Evolutionary conservation across 140 eudicot genomes (phyloP), one percentile per base, ranked within the genome.

Genomic region (Cichorium intybus): DNA sequence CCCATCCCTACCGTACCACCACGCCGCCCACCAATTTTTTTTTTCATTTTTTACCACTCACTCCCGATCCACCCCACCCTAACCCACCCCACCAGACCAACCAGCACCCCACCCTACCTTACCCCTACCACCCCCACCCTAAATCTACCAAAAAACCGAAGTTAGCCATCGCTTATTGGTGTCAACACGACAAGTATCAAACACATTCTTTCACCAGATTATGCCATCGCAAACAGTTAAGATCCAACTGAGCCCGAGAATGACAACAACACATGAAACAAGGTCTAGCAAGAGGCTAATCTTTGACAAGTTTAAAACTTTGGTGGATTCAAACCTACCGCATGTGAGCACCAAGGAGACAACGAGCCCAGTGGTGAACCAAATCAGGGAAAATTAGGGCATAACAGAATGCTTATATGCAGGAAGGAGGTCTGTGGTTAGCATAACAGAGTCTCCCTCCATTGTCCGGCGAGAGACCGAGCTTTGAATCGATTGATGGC

Each of bases 191-290:
- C 90, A 82, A 12, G 85, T 70, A 24, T 69, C 95, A 6, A 63
- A 87, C 53, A 90, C 93, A 28, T 82, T 64, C 47, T 90, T 84
- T 48, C 97, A 90, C 74, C 85, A 81, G 61, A 79, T 90, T 5
- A 76, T 69, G 62, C 97, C 97, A 39, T 84, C 97, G 3, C 80
- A 72, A 67, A 86, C 87, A 0, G 89, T 86, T 64, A 82, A 70
- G 75, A 87, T 90, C 73, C 80, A 83, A 49, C 27, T 77, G 46
- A 82, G 77, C 76, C 97, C 85, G 10, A 72, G 81, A 23, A 66
- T 51, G 37, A 35, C 10, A 1, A 14, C 3, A 16, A 62, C 51
- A 8, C 78, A 72, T 41, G 56, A 55, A 56, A 66, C 67, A 56
- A 66, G n/a, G 56, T 57, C 46, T 43, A 52, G 59, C 41, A 56